These are phyloP conservation scores for Russula ochroleuca DNA, from an alignment of 768 basidiomycete species.

Conservation along the genomic window DNA sequence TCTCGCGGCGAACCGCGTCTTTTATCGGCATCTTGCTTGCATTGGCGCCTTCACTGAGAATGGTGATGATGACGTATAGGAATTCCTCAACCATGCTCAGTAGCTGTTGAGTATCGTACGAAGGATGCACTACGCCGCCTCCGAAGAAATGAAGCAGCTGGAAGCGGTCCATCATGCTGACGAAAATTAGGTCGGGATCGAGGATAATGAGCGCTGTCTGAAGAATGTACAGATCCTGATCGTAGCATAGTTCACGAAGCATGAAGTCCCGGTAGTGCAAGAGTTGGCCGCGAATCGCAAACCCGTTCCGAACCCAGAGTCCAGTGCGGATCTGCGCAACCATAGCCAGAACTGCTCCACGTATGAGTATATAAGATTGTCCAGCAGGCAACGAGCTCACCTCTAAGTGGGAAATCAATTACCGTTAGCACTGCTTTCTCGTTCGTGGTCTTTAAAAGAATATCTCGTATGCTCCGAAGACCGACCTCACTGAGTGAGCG, in stretches of 20 bases:
- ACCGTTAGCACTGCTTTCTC: slow-evolving; percentile 69
- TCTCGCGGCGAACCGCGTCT: slow-evolving; percentile 69
- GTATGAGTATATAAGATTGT: slow-evolving; percentile 3
- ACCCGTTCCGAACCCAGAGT: slow-evolving; percentile 96
- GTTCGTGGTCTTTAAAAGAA: slow-evolving; percentile 56
- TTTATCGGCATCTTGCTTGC: slow-evolving; percentile 64
- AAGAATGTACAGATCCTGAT: slow-evolving; percentile 89
- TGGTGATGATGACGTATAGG: slow-evolving; percentile 79
- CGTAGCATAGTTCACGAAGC: slow-evolving; percentile 93
- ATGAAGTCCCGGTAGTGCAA: slow-evolving; percentile 95
- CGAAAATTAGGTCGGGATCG: slow-evolving; percentile 72
- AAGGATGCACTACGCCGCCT: slow-evolving; percentile 51
- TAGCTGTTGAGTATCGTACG: slow-evolving; percentile 67
- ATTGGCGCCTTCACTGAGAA: slow-evolving; percentile 76
- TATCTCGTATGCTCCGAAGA: slow-evolving; percentile 51
- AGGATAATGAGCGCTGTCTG: slow-evolving; percentile 79
- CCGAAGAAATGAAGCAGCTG: slow-evolving; percentile 76
- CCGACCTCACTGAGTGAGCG: slow-evolving; percentile 50
- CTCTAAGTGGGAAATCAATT: slow-evolving; percentile 85
- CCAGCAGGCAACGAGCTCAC: slow-evolving; percentile 42
- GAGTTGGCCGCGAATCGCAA: slow-evolving; percentile 89
- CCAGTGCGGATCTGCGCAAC: slow-evolving; percentile 93
- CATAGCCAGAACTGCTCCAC: slow-evolving; percentile 67
- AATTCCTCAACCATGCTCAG: slow-evolving; percentile 90
- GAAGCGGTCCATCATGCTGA: slow-evolving; percentile 88